Evolutionary conservation across 2,329 filamentous ascomycete species (phyloP).

Genomic region (Grosmannia penicillata): DNA sequence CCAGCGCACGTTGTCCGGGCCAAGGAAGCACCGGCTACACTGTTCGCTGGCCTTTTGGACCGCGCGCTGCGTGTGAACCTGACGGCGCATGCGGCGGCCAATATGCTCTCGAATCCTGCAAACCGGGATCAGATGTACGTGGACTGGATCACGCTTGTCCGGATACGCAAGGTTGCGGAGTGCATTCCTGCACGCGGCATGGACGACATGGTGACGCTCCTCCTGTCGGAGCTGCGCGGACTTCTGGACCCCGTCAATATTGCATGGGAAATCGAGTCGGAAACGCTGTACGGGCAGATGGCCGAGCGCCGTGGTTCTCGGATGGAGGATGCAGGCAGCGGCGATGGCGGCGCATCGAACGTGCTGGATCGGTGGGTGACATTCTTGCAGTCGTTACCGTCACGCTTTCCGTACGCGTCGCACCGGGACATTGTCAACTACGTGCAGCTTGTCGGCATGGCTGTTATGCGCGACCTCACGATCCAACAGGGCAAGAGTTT

Average conservation of each 20-base stretch:
- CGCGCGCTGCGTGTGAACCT: slow-evolving; percentile 84
- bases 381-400: slow-evolving; percentile 54
- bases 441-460: slow-evolving; percentile 60
- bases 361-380: slow-evolving; percentile 66
- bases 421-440: slow-evolving; percentile 62
- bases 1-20: slow-evolving; percentile 75
- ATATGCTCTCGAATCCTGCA: slow-evolving; percentile 76
- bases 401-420: slow-evolving; percentile 58
- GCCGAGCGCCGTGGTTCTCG: slow-evolving; percentile 30
- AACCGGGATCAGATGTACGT: slow-evolving; percentile 92
- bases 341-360: slow-evolving; percentile 36
- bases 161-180: slow-evolving; percentile 47
- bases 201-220: slow-evolving; percentile 49
- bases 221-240: slow-evolving; percentile 52
- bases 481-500: slow-evolving; percentile 67
- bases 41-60: slow-evolving; percentile 76
- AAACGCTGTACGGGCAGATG: slow-evolving; percentile 45
- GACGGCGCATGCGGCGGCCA: slow-evolving; percentile 84
- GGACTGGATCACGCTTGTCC: slow-evolving; percentile 64
- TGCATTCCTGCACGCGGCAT: slow-evolving; percentile 47
- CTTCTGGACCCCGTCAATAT: slow-evolving; percentile 55
- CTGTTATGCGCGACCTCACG: slow-evolving; percentile 68
- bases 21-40: slow-evolving; percentile 73
- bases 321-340: slow-evolving; percentile 21
- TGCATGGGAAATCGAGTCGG: slow-evolving; percentile 47